Conservation (phyloP, 1,284 basidiomycete species). For the Sporisorium scitamineum region DNA sequence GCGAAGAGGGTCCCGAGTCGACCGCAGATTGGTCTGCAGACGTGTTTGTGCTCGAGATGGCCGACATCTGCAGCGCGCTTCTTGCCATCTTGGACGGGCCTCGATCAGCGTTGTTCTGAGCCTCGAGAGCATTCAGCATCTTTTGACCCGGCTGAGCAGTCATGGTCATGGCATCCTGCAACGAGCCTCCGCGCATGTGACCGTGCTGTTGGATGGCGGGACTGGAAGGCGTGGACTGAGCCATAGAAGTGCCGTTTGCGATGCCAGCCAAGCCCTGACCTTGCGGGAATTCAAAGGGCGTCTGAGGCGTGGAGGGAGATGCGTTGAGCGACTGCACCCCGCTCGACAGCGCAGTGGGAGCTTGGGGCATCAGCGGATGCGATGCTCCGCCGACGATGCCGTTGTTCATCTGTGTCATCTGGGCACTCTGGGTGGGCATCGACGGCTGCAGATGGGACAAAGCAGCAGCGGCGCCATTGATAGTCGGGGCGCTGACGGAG, state of each 20-base stretch:
- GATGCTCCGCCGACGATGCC: slow-evolving; percentile 4
- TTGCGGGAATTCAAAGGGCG: slow-evolving; percentile 50
- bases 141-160: slow-evolving; percentile 28
- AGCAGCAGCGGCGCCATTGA: slow-evolving; percentile 7
- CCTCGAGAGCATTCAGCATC: slow-evolving; percentile 7
- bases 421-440: slow-evolving; percentile 27
- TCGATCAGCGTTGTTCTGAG: slow-evolving; percentile 10
- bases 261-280: slow-evolving; percentile 15
- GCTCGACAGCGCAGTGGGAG: slow-evolving; percentile 23
- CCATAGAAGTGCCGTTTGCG: slow-evolving; percentile 8
- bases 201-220: slow-evolving; percentile 37
- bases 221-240: slow-evolving; percentile 47
- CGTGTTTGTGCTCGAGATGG: slow-evolving; percentile 31
- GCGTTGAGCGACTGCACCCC: slow-evolving; percentile 41
- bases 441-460: slow-evolving; percentile 27
- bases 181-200: slow-evolving; percentile 39
- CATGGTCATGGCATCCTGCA: slow-evolving; percentile 54
- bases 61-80: slow-evolving; percentile 50
- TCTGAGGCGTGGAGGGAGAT: slow-evolving; percentile 49
- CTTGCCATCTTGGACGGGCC: slow-evolving; percentile 30
- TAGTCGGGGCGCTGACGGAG: slow-evolving; percentile 43
- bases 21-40: slow-evolving; percentile 40
- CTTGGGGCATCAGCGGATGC: slow-evolving; percentile 20
- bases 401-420: slow-evolving; percentile 16
- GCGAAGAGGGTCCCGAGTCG: slow-evolving; percentile 47